Conservation (phyloP, 306 rosid genomes). For the Trifolium pratense region DNA sequence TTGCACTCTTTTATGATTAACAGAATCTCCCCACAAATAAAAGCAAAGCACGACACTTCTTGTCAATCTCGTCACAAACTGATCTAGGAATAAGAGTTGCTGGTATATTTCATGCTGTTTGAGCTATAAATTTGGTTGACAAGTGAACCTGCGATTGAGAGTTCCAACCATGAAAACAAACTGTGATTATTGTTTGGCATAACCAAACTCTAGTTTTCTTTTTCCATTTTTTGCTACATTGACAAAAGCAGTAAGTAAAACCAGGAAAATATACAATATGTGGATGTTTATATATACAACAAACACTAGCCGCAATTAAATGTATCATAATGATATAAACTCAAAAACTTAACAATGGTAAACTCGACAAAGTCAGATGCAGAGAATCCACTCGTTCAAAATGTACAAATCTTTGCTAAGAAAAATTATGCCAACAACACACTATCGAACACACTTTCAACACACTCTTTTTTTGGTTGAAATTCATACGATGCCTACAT, state of each 20-base stretch:
- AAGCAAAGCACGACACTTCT: too few species aligned
- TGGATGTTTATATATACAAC: conserved; percentile 1
- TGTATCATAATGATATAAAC: conserved; percentile 28
- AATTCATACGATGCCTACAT: not conserved
- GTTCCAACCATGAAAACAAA: not conserved
- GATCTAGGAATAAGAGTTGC: too few species aligned
- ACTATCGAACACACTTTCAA: not conserved
- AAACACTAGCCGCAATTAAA: conserved; percentile 14
- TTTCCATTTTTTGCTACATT: not conserved
- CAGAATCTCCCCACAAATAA: too few species aligned
- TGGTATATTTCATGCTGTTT: too few species aligned
- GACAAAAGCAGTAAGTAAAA: not conserved
- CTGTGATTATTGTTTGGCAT: not conserved
- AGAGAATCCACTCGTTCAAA: conserved; percentile 4
- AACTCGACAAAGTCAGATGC: not conserved
- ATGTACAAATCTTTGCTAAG: not conserved
- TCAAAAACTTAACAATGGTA: conserved; percentile 9
- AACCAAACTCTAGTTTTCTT: not conserved
- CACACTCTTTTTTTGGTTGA: conserved; percentile 3
- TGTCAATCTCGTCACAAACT: too few species aligned
- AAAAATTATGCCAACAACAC: not conserved
- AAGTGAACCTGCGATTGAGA: not conserved
- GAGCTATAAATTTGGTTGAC: too few species aligned
- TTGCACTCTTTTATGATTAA: too few species aligned
- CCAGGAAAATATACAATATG: conserved; percentile 10